Base-by-base conservation (phyloP, 176 grass and related monocot genomes). In the Oryza coarctata region DNA sequence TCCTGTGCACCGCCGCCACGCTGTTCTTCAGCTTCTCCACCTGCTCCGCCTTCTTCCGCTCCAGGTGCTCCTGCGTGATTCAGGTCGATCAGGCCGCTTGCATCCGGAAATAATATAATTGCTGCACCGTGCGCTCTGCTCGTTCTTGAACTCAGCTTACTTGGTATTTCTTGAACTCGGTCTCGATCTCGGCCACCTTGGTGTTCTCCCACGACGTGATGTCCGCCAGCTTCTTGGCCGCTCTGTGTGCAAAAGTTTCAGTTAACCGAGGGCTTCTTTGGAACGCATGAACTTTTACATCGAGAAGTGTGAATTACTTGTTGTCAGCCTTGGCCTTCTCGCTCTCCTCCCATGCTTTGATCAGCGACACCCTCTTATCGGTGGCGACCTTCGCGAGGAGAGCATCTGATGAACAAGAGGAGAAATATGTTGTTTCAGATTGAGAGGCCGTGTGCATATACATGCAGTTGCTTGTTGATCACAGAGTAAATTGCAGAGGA, bases 311-410 rank as follows among this genome's bases (percentile, higher is more conserved):
- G n/a, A n/a, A n/a, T 82, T 55, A 89, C 87, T 65, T 88, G 86
- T 92, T 92, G 20, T 94, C 82, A 35, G 65, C 85, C 76, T 92
- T 94, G 75, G 93, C 87, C 85, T 81, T 94, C 81, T 92, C 87
- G 65, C 41, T 92, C 70, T 94, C 93, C 75, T 94, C 93, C 93
- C 93, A 94, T 1, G 93, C 93, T 31, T 64, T 90, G 76, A 94
- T 90, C 69, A 94, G 34, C 13, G 85, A 88, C 2, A 81, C 80
- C 73, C 58, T 88, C 69, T 92, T 90, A 43, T 92, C 79, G n/a
- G 62, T 81, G 12, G 77, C 90, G 0, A 94, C 60, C 75, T 44
- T 83, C 17, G 36, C 79, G 44, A 92, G 84, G 64, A 74, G 43
- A 47, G 74, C 69, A 49, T 90, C 87, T 60, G 55, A 60, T 90